Conservation (phyloP, 371 early-diverging fungal genomes). For the Mortierella sp. region DNA sequence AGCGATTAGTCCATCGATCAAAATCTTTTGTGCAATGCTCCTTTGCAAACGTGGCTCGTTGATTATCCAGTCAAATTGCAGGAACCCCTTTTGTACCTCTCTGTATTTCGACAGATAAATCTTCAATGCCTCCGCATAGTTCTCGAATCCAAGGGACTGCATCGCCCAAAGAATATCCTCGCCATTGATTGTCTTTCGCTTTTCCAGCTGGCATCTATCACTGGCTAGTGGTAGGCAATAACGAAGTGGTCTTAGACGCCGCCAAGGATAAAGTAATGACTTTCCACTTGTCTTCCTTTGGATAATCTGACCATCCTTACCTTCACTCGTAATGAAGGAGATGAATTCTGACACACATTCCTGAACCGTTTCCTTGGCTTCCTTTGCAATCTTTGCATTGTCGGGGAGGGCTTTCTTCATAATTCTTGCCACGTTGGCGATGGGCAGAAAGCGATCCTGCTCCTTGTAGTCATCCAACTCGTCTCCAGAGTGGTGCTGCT, state of each 20-base stretch:
- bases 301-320: slow-evolving; percentile 9
- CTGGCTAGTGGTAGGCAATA: slow-evolving; percentile 70
- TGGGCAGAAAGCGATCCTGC: slow-evolving; percentile 97
- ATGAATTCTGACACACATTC: slow-evolving; percentile 99
- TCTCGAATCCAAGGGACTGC: slow-evolving; percentile 98
- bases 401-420: slow-evolving; percentile 99
- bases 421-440: slow-evolving; percentile 95
- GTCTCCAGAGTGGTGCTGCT: slow-evolving; percentile 54
- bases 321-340: slow-evolving; percentile 98
- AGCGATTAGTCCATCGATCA: no score
- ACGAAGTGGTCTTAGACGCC: neutral
- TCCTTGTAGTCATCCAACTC: slow-evolving; percentile 80
- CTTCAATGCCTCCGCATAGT: slow-evolving; percentile 95
- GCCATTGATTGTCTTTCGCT: slow-evolving; percentile 99
- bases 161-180: slow-evolving; percentile 99
- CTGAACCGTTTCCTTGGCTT: slow-evolving; percentile 98
- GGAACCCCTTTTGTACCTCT: slow-evolving; percentile 65
- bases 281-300: neutral
- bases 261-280: slow-evolving; percentile 5
- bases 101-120: slow-evolving; percentile 93
- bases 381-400: slow-evolving; percentile 98
- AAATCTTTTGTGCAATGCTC: no score
- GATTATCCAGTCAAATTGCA: slow-evolving; percentile 5
- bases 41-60: slow-evolving; percentile 7
- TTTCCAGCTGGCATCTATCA: slow-evolving; percentile 95